These are phyloP conservation scores for Solanum hybrid DNA, from an alignment of 305 asterid genomes.

Conservation along the genomic window DNA sequence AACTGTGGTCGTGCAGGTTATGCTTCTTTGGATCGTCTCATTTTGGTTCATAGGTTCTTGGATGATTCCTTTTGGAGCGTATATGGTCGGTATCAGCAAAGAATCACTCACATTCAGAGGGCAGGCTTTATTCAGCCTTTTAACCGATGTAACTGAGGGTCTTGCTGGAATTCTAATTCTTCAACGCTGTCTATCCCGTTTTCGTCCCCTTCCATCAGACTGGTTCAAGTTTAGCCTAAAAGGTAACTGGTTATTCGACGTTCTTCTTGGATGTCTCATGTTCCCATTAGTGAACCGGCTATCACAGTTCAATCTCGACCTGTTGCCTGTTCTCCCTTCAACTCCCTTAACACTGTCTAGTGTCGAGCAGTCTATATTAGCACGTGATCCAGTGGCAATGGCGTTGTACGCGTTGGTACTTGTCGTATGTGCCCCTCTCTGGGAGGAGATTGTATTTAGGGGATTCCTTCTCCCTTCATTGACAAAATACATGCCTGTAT, in stretches of 20 bases:
- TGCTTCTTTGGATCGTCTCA: slow-evolving; percentile 74
- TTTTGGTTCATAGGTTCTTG: slow-evolving; percentile 98
- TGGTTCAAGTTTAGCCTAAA: slow-evolving; percentile 76
- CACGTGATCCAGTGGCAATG: slow-evolving; percentile 88
- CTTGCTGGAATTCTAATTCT: slow-evolving; percentile 83
- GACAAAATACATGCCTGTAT: slow-evolving; percentile 92
- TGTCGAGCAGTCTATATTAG: slow-evolving; percentile 78
- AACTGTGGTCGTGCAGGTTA: slow-evolving; percentile 41
- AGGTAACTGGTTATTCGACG: slow-evolving; percentile 74
- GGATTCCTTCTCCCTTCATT: slow-evolving; percentile 89
- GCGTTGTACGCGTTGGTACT: slow-evolving; percentile 65
- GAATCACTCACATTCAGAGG: slow-evolving; percentile 76
- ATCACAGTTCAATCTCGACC: slow-evolving; percentile 68
- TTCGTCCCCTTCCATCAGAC: slow-evolving; percentile 71
- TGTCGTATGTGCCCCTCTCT: slow-evolving; percentile 78
- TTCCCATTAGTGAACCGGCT: slow-evolving; percentile 84
- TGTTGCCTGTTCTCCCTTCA: slow-evolving; percentile 62
- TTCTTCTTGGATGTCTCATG: slow-evolving; percentile 67
- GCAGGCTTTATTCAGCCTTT: slow-evolving; percentile 85
- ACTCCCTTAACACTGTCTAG: slow-evolving; percentile 70
- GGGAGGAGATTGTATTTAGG: slow-evolving; percentile 92
- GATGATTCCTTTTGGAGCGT: slow-evolving; percentile 88
- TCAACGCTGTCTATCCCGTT: slow-evolving; percentile 56
- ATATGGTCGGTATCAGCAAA: slow-evolving; percentile 67
- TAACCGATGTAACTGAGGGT: slow-evolving; percentile 82